A percentile compares a stretch with the other conserved stretches of the same genome.
Conservation (phyloP, 2,329 filamentous ascomycete species). For the Calonectria pauciramosa region DNA sequence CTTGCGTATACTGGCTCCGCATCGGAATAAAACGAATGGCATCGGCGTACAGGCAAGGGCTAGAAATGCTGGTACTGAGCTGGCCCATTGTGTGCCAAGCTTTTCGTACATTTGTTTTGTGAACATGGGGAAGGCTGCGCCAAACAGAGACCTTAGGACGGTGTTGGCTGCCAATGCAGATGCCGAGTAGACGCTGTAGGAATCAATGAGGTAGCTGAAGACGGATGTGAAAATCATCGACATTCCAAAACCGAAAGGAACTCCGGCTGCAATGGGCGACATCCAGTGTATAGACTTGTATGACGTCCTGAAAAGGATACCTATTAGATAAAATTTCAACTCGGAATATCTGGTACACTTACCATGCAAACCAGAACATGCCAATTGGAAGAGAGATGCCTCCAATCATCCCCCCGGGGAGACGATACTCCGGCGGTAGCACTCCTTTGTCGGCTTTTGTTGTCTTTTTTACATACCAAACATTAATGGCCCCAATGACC, state of each 20-base stretch:
- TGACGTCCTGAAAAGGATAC: constrained; percentile 27
- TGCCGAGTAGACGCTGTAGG: constrained; percentile 82
- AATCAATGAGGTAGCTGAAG: constrained; percentile 77
- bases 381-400: constrained; percentile 70
- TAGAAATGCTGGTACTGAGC: constrained; percentile 37
- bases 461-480: constrained; percentile 62
- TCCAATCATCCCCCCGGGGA: constrained; percentile 73
- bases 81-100: constrained; percentile 44
- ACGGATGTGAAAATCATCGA: constrained; percentile 75
- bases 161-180: constrained; percentile 75
- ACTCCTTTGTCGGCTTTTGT: constrained; percentile 62
- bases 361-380: constrained; percentile 78
- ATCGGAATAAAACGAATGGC: constrained; percentile 41
- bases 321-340: accelerated
- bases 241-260: constrained; percentile 68
- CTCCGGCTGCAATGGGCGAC: constrained; percentile 60
- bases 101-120: constrained; percentile 45
- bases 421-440: constrained; percentile 73
- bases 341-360: constrained; percentile 49
- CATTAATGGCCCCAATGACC: constrained; percentile 67
- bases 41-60: constrained; percentile 40
- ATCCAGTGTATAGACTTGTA: constrained; percentile 65
- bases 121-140: constrained; percentile 42
- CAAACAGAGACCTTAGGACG: constrained; percentile 36
- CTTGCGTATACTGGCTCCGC: constrained; percentile 35